Evolutionary conservation across 768 basidiomycete species (phyloP).

Genomic region (Tylopilus vinaceipallidus): DNA sequence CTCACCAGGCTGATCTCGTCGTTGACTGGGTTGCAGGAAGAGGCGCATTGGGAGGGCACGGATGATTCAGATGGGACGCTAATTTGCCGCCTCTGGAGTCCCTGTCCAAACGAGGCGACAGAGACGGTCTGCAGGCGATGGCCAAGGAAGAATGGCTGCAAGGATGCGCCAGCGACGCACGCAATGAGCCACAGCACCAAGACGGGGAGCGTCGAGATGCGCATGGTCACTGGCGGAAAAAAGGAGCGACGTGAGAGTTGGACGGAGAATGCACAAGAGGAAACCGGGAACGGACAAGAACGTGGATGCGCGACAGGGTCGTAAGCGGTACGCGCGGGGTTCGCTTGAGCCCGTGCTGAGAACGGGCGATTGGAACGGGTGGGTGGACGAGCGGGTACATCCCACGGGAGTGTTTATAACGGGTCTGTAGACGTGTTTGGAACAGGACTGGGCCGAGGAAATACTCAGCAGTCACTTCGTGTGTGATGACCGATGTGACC

Average conservation of each 20-base stretch:
- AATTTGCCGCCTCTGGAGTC: slow-evolving; percentile 18
- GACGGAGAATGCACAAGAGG: neutral
- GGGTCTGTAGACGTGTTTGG: neutral
- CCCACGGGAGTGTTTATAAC: neutral
- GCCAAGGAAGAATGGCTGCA: slow-evolving; percentile 2
- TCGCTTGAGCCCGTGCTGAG: neutral
- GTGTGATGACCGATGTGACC: neutral
- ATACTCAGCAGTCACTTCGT: neutral
- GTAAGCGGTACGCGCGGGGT: slow-evolving; percentile 1
- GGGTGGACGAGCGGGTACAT: neutral
- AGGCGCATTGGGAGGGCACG: slow-evolving; percentile 24
- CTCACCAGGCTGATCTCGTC: slow-evolving; percentile 25
- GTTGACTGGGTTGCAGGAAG: slow-evolving; percentile 24
- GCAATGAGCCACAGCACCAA: slow-evolving; percentile 3
- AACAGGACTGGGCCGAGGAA: neutral
- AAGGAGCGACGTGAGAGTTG: slow-evolving; percentile 3
- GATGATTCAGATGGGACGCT: slow-evolving; percentile 5
- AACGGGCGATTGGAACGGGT: neutral
- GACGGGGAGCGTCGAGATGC: neutral
- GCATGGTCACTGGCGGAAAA: slow-evolving; percentile 14
- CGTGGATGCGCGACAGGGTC: neutral
- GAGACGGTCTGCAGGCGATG: neutral
- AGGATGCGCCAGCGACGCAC: neutral
- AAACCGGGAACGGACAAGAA: neutral
- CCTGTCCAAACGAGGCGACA: neutral